These are phyloP conservation scores for Adiantum capillusveneris DNA, from an alignment of 75 land plant genomes.

Conservation along the genomic window DNA sequence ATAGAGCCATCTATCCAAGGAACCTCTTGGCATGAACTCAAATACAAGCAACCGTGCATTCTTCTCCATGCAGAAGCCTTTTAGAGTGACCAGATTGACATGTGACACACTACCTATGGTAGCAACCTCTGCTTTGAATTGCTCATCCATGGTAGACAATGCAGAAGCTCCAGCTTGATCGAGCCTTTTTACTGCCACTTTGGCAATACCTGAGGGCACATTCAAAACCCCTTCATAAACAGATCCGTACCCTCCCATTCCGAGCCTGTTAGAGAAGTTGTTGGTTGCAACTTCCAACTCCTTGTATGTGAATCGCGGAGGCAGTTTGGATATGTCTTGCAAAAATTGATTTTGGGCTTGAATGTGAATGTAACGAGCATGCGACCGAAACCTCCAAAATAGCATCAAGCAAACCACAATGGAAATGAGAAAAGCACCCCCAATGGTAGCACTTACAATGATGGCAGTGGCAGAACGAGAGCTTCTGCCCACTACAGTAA, in stretches of 20 bases:
- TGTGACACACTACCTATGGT: no score
- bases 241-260: slow-evolving; percentile 67
- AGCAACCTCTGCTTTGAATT: no score
- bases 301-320: slow-evolving; percentile 43
- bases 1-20: no score
- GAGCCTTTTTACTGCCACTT: no score
- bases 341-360: slow-evolving; percentile 25
- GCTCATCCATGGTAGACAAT: no score
- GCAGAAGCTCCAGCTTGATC: no score
- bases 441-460: not conserved
- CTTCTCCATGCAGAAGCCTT: no score
- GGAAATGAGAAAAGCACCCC: not conserved
- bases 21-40: no score
- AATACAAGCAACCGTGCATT: no score
- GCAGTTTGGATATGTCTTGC: slow-evolving; percentile 46
- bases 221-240: slow-evolving; percentile 52
- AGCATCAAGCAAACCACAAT: not conserved
- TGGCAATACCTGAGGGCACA: slow-evolving; percentile 21
- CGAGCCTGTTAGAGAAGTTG: slow-evolving; percentile 44
- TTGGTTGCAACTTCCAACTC: slow-evolving; percentile 60
- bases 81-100: slow-evolving; percentile 18
- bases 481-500: not conserved
- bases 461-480: not conserved
- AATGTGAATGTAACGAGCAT: not conserved
- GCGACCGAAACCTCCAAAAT: not conserved